Evolutionary conservation across 805 yeast genomes (phyloP), one percentile per base, ranked within the genome.

Genomic region (Jamesozyma jinghongensis): DNA sequence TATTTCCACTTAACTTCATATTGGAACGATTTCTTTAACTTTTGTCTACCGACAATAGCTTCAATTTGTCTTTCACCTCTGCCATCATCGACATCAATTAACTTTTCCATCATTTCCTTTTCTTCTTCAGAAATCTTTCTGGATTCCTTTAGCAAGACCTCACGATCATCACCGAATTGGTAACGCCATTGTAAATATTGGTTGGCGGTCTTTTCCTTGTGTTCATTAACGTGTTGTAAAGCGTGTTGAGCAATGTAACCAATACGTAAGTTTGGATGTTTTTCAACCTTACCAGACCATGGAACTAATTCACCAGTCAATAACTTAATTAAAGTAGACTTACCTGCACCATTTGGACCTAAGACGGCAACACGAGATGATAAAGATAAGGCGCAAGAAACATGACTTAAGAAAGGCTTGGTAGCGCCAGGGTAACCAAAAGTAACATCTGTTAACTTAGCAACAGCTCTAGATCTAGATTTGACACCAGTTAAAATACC

Each of bases 241-340:
- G 98, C 97, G 57, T 90, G 97, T 71, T 90, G 98, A 17, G 97
- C 97, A 70, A 90, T 92, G 70, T 90, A 90, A 45, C 97, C 98
- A 54, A 90, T 86, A 73, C 98, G 87, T 68, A 92, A 73, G 67
- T 90, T 90, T 49, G 97, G 97, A 70, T 90, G 98, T 66, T 92
- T 92, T 69, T 92, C 97, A 42, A 90, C 96, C 46, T 77, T 80
- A 57, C 98, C 98, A 44, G 68, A 73, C 48, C 77, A 73, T 18
- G 98, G 96, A 41, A 84, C 75, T 43, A 86, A 70, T 65, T 90
- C 98, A 50, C 85, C 98, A 8, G 97, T 92, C 52, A 90, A 73
- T 40, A 92, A 71, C 66, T 90, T 90, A 66, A 92, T 90, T 57
- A 92, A 74, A 14, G 98, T 90, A 11, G 97, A 86, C 65, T 90